Conservation (phyloP, 225 moss, liverwort and hornwort species). For the Sphagnum contortum region DNA sequence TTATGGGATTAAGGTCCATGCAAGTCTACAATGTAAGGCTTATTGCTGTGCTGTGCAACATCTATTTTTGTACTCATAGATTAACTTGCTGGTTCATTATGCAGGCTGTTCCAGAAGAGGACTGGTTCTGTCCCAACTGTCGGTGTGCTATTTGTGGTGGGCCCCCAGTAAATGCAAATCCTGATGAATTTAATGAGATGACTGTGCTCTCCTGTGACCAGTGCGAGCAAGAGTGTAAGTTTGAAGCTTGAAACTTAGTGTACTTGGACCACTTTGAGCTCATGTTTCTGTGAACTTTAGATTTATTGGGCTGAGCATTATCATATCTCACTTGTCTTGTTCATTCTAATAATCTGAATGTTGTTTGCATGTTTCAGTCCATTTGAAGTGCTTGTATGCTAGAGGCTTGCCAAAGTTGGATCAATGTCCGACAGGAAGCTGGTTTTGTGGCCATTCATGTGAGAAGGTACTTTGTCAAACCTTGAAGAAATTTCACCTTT, state of each 20-base stretch:
- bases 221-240: conserved; percentile 93
- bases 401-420: conserved; percentile 57
- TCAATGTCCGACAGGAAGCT: conserved; percentile 57
- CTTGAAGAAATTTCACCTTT: too few species aligned
- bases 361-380: conserved; percentile 37
- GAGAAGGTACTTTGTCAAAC: conserved; percentile 29
- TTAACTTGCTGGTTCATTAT: too few species aligned
- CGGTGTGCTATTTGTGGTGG: conserved; percentile 83
- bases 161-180: conserved; percentile 63
- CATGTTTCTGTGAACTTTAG: too few species aligned
- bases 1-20: too few species aligned
- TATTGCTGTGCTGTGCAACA: too few species aligned
- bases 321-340: too few species aligned
- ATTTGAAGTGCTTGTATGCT: conserved; percentile 75
- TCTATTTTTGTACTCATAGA: too few species aligned
- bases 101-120: conserved; percentile 76
- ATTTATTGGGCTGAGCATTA: neutral
- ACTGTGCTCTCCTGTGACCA: conserved; percentile 80
- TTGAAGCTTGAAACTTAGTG: too few species aligned
- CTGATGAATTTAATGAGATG: conserved; percentile 49
- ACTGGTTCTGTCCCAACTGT: conserved; percentile 98
- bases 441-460: conserved; percentile 71
- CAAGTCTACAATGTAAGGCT: too few species aligned
- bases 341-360: too few species aligned
- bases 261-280: neutral